Percentiles rank a stretch among this genome's conserved stretches.
phyloP scores from a whole-genome alignment of 257 asterid genomes.

The Cordia subcordata region DNA sequence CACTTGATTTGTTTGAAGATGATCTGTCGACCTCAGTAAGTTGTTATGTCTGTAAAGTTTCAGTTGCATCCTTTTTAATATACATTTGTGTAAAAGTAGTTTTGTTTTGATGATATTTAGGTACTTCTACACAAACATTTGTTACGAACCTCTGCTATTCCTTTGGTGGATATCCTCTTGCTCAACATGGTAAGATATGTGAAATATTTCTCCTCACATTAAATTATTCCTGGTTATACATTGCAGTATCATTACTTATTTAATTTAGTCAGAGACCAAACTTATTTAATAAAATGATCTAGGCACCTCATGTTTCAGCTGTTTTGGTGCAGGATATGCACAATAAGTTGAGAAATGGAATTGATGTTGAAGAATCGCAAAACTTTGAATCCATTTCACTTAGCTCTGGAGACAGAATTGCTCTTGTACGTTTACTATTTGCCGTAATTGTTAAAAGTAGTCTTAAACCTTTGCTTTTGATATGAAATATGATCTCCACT shows the following conservation, averaged over 20 bases:
- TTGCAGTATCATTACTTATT: background rate
- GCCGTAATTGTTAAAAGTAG: conserved; percentile 3
- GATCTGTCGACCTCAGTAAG: conserved; percentile 81
- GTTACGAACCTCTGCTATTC: conserved; percentile 70
- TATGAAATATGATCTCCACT: conserved; percentile 1
- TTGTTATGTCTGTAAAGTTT: conserved; percentile 18
- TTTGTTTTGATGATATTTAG: conserved; percentile 27
- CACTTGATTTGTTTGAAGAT: conserved; percentile 87
- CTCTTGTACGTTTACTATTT: conserved; percentile 43
- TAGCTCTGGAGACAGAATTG: conserved; percentile 63
- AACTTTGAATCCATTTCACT: conserved; percentile 41
- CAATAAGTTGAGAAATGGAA: conserved; percentile 71
- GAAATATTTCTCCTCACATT: conserved; percentile 2
- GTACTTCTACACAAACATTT: conserved; percentile 84
- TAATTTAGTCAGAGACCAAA: background rate
- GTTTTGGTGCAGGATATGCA: conserved; percentile 54
- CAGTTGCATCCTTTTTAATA: conserved; percentile 4
- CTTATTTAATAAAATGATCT: conserved; percentile 8
- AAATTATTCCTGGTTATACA: background rate
- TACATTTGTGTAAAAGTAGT: conserved; percentile 2
- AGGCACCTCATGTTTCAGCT: conserved; percentile 12
- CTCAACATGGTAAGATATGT: conserved; percentile 63
- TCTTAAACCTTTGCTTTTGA: conserved; percentile 14
- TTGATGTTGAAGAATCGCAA: conserved; percentile 66
- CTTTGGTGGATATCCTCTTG: conserved; percentile 68